These are phyloP conservation scores for Leccinum pachyderme DNA, from an alignment of 1,284 basidiomycete species.

Conservation along the genomic window DNA sequence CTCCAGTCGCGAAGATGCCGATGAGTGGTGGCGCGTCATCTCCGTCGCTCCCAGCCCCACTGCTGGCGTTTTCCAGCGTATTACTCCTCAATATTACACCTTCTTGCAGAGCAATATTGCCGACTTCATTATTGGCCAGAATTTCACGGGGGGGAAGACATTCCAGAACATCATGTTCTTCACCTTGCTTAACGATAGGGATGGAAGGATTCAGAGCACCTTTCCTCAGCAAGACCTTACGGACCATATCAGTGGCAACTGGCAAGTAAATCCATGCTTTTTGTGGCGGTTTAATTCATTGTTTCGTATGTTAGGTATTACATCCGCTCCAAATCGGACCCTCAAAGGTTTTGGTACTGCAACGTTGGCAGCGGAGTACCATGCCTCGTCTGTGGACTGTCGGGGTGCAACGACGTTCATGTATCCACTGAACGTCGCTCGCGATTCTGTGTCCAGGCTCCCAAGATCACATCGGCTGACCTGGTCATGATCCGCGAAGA, in stretches of 20 bases:
- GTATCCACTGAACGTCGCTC: constrained; percentile 1
- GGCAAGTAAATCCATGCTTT: neutral
- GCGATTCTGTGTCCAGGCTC: neutral
- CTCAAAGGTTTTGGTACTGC: neutral
- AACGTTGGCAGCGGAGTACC: neutral
- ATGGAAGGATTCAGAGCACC: neutral
- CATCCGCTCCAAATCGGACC: neutral
- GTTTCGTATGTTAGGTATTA: neutral
- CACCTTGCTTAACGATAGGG: neutral
- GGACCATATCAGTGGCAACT: neutral
- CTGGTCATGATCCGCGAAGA: neutral
- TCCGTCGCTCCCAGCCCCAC: neutral
- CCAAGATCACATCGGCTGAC: too few species aligned
- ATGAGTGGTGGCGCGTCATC: neutral
- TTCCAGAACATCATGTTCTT: neutral
- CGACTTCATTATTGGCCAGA: neutral
- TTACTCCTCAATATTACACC: neutral
- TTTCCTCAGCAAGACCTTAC: neutral
- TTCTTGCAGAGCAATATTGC: neutral
- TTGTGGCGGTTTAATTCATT: neutral
- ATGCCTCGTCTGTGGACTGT: neutral
- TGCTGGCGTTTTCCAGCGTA: neutral
- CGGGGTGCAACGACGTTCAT: neutral
- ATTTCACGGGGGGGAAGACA: neutral
- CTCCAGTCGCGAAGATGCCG: neutral